A percentile compares a stretch with the other conserved stretches of the same genome.
Conservation (phyloP, 345 rosid genomes). For the Brassica rapa region DNA sequence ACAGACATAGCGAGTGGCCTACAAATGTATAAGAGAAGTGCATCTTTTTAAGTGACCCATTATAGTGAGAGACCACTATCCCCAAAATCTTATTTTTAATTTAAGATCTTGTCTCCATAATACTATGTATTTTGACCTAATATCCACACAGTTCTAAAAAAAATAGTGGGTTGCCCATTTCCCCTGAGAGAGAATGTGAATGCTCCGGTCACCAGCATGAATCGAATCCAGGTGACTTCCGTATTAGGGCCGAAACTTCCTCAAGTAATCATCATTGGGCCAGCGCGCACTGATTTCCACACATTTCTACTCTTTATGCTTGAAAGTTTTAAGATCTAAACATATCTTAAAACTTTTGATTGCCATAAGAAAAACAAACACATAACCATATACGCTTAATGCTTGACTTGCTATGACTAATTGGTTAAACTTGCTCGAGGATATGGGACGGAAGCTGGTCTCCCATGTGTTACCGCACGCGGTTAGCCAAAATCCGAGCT, state of each 20-base stretch:
- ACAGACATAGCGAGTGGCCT: conserved; percentile 58
- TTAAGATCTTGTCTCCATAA: background rate
- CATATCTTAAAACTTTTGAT: background rate
- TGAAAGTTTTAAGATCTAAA: background rate
- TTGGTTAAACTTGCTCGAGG: background rate
- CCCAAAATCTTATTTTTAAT: conserved; percentile 3
- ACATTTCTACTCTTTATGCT: background rate
- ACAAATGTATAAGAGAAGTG: conserved; percentile 41
- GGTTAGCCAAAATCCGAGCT: too few species aligned
- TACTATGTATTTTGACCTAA: conserved; percentile 26
- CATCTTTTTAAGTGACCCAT: conserved; percentile 38
- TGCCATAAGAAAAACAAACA: background rate
- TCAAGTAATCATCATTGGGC: too few species aligned
- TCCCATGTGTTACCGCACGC: too few species aligned
- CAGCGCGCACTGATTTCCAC: too few species aligned
- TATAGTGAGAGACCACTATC: conserved; percentile 42
- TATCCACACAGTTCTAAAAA: background rate
- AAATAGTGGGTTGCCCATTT: too few species aligned
- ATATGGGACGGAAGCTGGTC: too few species aligned
- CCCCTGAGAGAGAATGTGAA: too few species aligned
- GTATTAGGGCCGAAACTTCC: too few species aligned
- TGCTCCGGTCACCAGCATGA: too few species aligned
- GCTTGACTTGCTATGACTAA: background rate
- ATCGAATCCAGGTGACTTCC: too few species aligned
- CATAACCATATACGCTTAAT: background rate